Percentiles rank a stretch among this genome's conserved stretches.
Evolutionary conservation across 2,329 filamentous ascomycete species (phyloP).

Genomic region (Rutstroemia sp.): DNA sequence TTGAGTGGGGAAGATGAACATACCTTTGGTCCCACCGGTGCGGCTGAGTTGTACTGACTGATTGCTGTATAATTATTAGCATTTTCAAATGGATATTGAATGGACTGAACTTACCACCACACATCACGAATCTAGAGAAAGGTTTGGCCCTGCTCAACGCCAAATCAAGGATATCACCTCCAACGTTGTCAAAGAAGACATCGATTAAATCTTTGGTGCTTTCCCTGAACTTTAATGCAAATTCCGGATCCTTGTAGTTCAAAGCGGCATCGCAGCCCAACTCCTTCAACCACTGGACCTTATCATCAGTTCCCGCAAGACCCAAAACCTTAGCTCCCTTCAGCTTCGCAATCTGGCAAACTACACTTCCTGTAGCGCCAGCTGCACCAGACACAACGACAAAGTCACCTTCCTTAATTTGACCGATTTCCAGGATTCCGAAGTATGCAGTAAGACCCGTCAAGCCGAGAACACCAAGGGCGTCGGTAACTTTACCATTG

Average conservation of each 20-base stretch:
- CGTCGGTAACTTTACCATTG: constrained; percentile 45
- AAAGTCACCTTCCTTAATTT: constrained; percentile 61
- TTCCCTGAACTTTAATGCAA: constrained; percentile 50
- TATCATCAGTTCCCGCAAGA: constrained; percentile 58
- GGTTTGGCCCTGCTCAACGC: constrained; percentile 56
- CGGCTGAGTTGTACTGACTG: constrained; percentile 57
- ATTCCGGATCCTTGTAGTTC: constrained; percentile 62
- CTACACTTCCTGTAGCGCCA: constrained; percentile 69
- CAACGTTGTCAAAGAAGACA: constrained; percentile 70
- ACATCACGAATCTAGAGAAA: constrained; percentile 61
- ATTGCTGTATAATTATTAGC: constrained; percentile 35
- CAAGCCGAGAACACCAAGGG: constrained; percentile 54
- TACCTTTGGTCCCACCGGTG: constrained; percentile 47
- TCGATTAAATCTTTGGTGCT: constrained; percentile 55
- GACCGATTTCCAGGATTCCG: constrained; percentile 61
- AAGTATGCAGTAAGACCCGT: constrained; percentile 73
- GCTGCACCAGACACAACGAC: constrained; percentile 74
- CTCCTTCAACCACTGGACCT: constrained; percentile 59
- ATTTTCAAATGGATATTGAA: not conserved
- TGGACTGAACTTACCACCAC: constrained; percentile 40
- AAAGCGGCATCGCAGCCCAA: constrained; percentile 60
- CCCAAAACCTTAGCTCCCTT: constrained; percentile 56
- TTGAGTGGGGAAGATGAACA: not conserved
- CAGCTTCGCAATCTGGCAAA: constrained; percentile 71
- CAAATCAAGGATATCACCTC: constrained; percentile 62